Evolutionary conservation across 1,284 basidiomycete genomes (phyloP), one percentile per base, ranked within the genome.

Genomic region (Agaricales sp.): DNA sequence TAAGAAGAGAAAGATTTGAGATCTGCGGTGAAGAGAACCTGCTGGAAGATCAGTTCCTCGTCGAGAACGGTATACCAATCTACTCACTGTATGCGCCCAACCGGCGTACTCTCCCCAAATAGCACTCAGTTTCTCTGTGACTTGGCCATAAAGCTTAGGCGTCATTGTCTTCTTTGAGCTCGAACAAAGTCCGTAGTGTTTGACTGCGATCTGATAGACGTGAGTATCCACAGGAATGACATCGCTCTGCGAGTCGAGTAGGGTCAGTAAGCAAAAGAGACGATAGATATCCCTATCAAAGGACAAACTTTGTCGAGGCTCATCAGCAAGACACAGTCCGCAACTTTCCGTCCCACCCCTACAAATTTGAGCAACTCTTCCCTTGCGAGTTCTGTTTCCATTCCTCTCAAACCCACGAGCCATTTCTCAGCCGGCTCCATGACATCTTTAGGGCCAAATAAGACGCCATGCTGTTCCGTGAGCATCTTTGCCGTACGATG

Each of bases 321-420:
- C 89, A 99, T 98, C 20, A 99, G 70, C 48, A 97, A 68, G 25
- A 99, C 75, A 61, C 96, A 99, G 61, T 98, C 95, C 1, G 90
- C 92, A 0, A 97, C 93, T 64, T 99, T 99, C 26, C 92, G 78
- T 1, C 96, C 96, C 0, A 99, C 91, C 0, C 96, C 96, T 43
- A 90, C 78, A 55, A 92, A 80, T 59, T 75, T 81, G 35, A 96
- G 66, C 18, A 99, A 72, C 54, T 87, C 79, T 26, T 75, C 72
- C 51, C 93, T 72, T 14, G 90, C 91, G 20, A 75, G 73, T 0
- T 61, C 58, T 2, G 87, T 87, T 18, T 63, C 59, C 52, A 65
- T 53, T 1, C 59, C 58, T 50, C 88, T 73, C n/a, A 92, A 64
- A 2, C 68, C 68, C 50, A 64, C 56, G 2, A 92, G 71, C 74